Base-by-base conservation (phyloP, 176 grass and related monocot species). In the Phoenix dactylifera region DNA sequence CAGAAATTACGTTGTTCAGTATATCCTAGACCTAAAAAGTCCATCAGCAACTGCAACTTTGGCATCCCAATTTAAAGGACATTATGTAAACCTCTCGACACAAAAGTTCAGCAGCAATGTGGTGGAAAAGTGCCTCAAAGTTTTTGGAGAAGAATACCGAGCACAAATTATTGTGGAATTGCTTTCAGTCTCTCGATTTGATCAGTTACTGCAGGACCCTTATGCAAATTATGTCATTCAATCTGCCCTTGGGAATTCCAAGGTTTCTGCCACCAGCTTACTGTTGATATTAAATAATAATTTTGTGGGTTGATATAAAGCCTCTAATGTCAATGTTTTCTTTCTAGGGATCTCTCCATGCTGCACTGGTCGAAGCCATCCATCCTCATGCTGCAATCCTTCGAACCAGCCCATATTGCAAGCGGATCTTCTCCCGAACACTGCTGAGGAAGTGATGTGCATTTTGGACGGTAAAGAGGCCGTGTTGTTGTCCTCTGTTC, bases 141-240 rank as follows among this genome's bases (percentile, higher is more conserved):
- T 62, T 20, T 75, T 82, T 65, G 10, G 26, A 9, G 30, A 60
- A 35, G 26, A 16, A 35, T 14, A 63, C 19, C 55, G 22, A 50
- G 26, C 1, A 0, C 3, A 3, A 18, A 79, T 88, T 24, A 20
- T 88, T 10, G 9, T 51, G 24, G 85, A 88, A 62, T 73, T 88
- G 18, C 30, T 80, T 58, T 24, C 5, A 26, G 57, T 73, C 25
- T 26, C 58, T 70, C 32, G 68, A 7, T 83, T 76, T 14, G 66
- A 50, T 57, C 66, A 83, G 63, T 52, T 88, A 16, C 67, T 83
- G 59, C 67, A 52, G 3, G 63, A 83, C 26, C 68, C 74, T 19
- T 79, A 51, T 35, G 85, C 79, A 35, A 88, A 88, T 63, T 88
- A 79, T 76, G 76, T 79, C 39, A 23, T 88, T 53, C 75, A 76